Evolutionary conservation across 2,329 filamentous ascomycete genomes (phyloP).

Genomic region (Apiospora kogelbergensis): DNA sequence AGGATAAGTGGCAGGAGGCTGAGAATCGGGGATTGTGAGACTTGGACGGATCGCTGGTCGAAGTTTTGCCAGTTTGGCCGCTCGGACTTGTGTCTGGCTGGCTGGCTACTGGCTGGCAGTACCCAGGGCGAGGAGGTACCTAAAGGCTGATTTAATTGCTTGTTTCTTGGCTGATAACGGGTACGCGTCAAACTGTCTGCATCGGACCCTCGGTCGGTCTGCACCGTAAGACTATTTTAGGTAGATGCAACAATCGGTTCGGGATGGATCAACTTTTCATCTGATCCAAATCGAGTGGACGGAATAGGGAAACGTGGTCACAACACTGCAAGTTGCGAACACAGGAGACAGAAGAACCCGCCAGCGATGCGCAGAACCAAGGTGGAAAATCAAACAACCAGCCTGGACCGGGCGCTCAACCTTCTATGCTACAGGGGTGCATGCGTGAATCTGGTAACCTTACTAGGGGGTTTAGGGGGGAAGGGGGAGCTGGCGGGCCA

Average conservation of each 20-base stretch:
- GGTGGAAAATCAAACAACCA: not conserved
- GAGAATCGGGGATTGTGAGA: slow-evolving; percentile 3
- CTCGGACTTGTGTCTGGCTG: not conserved
- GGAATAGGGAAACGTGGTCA: not conserved
- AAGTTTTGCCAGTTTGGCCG: slow-evolving; percentile 4
- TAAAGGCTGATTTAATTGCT: slow-evolving; percentile 5
- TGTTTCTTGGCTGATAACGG: slow-evolving; percentile 5
- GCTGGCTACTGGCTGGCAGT: not conserved
- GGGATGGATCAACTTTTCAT: not conserved
- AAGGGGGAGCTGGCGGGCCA: not conserved
- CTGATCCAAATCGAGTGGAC: not conserved
- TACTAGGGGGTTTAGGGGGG: not conserved
- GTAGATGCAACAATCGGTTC: not conserved
- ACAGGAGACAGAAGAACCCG: not conserved
- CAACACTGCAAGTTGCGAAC: not conserved
- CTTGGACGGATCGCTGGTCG: not conserved
- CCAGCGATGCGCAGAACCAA: not conserved
- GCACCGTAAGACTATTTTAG: not conserved
- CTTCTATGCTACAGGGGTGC: not conserved
- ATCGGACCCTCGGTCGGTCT: not conserved
- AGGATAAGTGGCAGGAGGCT: not conserved
- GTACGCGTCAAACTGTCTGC: slow-evolving; percentile 3
- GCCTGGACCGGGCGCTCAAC: not conserved
- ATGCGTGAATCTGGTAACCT: not conserved
- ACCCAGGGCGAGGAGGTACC: too few relatives aligned